Conservation (phyloP, 345 rosid species). For the thale cress (Arabidopsis thaliana) region DNA sequence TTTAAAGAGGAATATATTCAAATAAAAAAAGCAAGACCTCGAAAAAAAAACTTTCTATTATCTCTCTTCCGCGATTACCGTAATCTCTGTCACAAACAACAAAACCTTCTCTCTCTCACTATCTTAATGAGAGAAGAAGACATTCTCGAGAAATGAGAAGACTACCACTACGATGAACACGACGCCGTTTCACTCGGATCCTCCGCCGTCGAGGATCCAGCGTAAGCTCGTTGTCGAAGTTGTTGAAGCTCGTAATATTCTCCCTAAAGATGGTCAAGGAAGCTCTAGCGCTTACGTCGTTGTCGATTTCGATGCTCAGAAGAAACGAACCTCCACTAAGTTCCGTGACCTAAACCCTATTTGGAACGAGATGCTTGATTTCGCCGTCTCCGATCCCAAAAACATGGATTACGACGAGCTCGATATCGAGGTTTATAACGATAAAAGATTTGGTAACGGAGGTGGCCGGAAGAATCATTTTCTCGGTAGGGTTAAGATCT, state of each 20-base stretch:
- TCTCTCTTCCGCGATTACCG: slow-evolving; percentile 42
- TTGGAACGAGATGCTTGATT: slow-evolving; percentile 89
- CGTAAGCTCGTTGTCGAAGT: slow-evolving; percentile 78
- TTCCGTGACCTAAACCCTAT: slow-evolving; percentile 83
- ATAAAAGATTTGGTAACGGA: slow-evolving; percentile 74
- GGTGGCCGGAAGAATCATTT: slow-evolving; percentile 89
- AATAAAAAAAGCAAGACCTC: slow-evolving; percentile 35
- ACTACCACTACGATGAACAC: slow-evolving; percentile 44
- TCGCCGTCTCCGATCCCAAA: slow-evolving; percentile 74
- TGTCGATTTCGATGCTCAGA: slow-evolving; percentile 85
- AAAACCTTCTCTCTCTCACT: slow-evolving; percentile 6
- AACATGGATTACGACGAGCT: slow-evolving; percentile 83
- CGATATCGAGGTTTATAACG: slow-evolving; percentile 79
- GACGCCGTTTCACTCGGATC: slow-evolving; percentile 52
- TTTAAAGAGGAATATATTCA: slow-evolving; percentile 38
- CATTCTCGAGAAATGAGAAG: slow-evolving; percentile 23
- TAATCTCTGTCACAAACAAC: slow-evolving; percentile 39
- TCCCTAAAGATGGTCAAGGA: slow-evolving; percentile 95
- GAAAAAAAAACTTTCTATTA: slow-evolving; percentile 22
- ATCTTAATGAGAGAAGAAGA: background rate
- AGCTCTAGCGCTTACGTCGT: slow-evolving; percentile 90
- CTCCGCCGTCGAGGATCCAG: slow-evolving; percentile 42
- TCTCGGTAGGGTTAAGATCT: slow-evolving; percentile 86
- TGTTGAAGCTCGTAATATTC: slow-evolving; percentile 77
- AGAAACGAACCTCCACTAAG: slow-evolving; percentile 68